These are phyloP conservation scores for Sarocladium kiliense DNA, from an alignment of 2,329 filamentous ascomycete species.

Conservation along the genomic window DNA sequence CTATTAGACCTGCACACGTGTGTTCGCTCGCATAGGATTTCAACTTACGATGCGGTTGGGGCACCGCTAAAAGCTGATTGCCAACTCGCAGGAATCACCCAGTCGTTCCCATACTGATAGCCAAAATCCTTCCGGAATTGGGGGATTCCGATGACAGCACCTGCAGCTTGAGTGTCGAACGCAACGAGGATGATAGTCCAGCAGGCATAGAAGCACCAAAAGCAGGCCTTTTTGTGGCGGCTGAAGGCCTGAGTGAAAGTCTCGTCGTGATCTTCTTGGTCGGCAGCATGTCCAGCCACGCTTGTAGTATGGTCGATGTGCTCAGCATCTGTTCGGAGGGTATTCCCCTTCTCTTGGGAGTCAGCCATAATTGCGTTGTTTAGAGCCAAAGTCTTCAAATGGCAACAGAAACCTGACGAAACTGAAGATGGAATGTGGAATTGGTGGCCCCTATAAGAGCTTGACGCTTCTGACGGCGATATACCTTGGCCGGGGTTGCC, in stretches of 20 bases:
- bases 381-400: not conserved
- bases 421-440: too few relatives aligned
- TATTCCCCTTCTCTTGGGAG: not conserved
- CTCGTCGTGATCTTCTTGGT: constrained; percentile 21
- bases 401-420: not conserved
- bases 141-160: constrained; percentile 36
- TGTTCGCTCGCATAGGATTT: not conserved
- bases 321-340: not conserved
- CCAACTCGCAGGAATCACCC: constrained; percentile 38
- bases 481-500: too few relatives aligned
- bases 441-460: too few relatives aligned
- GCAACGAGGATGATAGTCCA: constrained; percentile 33
- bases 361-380: not conserved
- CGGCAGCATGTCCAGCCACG: constrained; percentile 15
- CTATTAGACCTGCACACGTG: constrained; percentile 14
- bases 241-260: constrained; percentile 16
- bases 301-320: not conserved
- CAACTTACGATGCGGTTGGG: constrained; percentile 29
- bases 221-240: constrained; percentile 19
- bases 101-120: constrained; percentile 25
- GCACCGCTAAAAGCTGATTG: constrained; percentile 38
- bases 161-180: constrained; percentile 36
- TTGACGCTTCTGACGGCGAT: too few relatives aligned
- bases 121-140: constrained; percentile 41
- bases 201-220: constrained; percentile 34